phyloP scores from a whole-genome alignment of 2,329 filamentous ascomycete genomes.

The Cladosporium sp. region DNA sequence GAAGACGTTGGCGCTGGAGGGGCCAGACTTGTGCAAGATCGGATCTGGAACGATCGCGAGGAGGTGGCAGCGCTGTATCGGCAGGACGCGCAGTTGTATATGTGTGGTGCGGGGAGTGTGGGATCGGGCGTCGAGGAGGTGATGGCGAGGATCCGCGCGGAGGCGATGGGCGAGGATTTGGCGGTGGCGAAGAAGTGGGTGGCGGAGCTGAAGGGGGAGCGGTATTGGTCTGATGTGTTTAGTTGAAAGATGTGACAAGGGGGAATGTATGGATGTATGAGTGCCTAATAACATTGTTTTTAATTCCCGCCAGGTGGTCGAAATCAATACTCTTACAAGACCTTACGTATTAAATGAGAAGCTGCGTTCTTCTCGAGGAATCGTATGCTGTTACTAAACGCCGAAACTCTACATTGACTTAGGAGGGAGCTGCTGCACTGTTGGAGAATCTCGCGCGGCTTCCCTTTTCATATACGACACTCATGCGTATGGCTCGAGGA shows the following conservation, averaged over 20 bases:
- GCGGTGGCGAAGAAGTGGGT: slow-evolving; percentile 46
- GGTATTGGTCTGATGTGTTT: slow-evolving; percentile 49
- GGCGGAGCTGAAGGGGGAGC: slow-evolving; percentile 45
- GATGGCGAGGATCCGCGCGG: slow-evolving; percentile 46
- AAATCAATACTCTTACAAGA: too few relatives aligned
- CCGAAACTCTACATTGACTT: too few relatives aligned
- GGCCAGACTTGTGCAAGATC: slow-evolving; percentile 56
- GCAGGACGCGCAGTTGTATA: slow-evolving; percentile 58
- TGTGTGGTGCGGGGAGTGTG: slow-evolving; percentile 57
- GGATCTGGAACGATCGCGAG: slow-evolving; percentile 49
- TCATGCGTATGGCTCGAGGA: not conserved
- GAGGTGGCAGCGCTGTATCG: slow-evolving; percentile 50
- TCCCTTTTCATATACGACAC: too few relatives aligned
- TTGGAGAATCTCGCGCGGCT: too few relatives aligned
- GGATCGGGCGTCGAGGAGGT: slow-evolving; percentile 42
- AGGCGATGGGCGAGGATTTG: slow-evolving; percentile 37
- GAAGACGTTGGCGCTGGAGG: slow-evolving; percentile 42
- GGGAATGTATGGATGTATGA: too few relatives aligned
- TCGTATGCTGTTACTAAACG: too few relatives aligned
- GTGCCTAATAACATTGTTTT: too few relatives aligned
- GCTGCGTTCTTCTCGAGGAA: too few relatives aligned
- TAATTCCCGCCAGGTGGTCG: too few relatives aligned
- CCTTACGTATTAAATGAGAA: too few relatives aligned
- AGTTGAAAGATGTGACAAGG: not conserved
- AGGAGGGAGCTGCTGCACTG: too few relatives aligned